Percentiles rank a stretch among this genome's conserved stretches.
Evolutionary conservation across 2,329 filamentous ascomycete genomes (phyloP).

Genomic region (Fusarium udum): DNA sequence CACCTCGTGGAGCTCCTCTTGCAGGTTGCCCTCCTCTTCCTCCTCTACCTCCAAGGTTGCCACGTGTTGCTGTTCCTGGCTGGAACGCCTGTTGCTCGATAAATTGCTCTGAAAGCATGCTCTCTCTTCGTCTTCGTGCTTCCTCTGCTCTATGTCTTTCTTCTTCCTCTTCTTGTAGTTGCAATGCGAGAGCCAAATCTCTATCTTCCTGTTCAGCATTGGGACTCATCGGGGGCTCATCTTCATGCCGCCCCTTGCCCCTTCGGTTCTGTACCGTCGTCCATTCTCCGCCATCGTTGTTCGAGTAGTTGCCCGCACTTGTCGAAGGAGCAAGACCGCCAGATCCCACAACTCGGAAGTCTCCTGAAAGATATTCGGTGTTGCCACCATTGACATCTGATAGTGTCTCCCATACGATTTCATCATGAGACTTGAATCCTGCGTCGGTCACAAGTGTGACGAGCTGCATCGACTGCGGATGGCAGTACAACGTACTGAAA

Average conservation of each 20-base stretch:
- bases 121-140: constrained; percentile 71
- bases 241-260: constrained; percentile 42
- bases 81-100: constrained; percentile 70
- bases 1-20: constrained; percentile 12
- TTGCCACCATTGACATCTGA: constrained; percentile 86
- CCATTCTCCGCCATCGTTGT: constrained; percentile 56
- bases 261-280: constrained; percentile 59
- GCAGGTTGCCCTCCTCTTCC: constrained; percentile 9
- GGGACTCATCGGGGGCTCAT: constrained; percentile 49
- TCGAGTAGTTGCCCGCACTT: constrained; percentile 21
- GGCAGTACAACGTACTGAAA: constrained; percentile 92
- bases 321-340: constrained; percentile 32
- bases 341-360: constrained; percentile 85
- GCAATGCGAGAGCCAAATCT: constrained; percentile 86
- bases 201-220: constrained; percentile 79
- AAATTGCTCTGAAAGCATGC: constrained; percentile 73
- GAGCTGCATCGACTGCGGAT: constrained; percentile 78
- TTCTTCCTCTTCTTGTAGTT: constrained; percentile 95
- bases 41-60: constrained; percentile 33
- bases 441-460: constrained; percentile 91
- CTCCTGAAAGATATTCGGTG: constrained; percentile 87
- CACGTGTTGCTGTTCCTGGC: constrained; percentile 38
- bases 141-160: constrained; percentile 75
- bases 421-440: constrained; percentile 86
- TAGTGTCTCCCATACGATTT: constrained; percentile 95